Evolutionary conservation across 176 grass and related monocot species (phyloP).

Genomic region (Phoenix roebelenii): DNA sequence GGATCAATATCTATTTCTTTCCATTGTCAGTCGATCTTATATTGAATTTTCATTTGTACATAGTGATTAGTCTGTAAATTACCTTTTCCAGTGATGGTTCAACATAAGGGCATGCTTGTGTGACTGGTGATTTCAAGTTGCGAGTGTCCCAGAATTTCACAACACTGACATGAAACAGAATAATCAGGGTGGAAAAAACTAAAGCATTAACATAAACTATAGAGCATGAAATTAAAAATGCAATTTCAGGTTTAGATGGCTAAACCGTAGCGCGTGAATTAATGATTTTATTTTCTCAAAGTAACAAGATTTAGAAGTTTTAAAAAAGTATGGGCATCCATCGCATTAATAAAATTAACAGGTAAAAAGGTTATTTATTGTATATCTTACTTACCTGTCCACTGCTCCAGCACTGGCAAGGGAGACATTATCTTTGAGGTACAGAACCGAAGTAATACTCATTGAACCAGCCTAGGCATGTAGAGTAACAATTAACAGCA

Average conservation of each 20-base stretch:
- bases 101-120: conserved; percentile 36
- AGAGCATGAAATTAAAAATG: not conserved
- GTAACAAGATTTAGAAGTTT: too few species aligned
- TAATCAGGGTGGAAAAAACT: not conserved
- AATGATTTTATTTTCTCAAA: too few species aligned
- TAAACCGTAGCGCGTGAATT: too few species aligned
- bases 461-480: conserved; percentile 44
- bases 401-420: conserved; percentile 86
- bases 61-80: conserved; percentile 3
- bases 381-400: conserved; percentile 46
- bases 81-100: conserved; percentile 41
- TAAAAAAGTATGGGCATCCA: too few species aligned
- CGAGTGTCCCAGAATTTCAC: conserved; percentile 95
- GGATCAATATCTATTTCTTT: too few species aligned
- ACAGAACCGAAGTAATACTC: conserved; percentile 93
- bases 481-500: conserved; percentile 16
- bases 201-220: conserved; percentile 1
- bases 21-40: too few species aligned
- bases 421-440: conserved; percentile 68
- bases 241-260: too few species aligned
- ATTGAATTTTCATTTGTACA: too few species aligned
- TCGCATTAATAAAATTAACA: not conserved
- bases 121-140: conserved; percentile 51
- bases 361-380: not conserved
- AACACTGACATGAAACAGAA: conserved; percentile 31